Evolutionary conservation across 495 filamentous ascomycete species (phyloP).

Genomic region (Penicillium egyptiacum): DNA sequence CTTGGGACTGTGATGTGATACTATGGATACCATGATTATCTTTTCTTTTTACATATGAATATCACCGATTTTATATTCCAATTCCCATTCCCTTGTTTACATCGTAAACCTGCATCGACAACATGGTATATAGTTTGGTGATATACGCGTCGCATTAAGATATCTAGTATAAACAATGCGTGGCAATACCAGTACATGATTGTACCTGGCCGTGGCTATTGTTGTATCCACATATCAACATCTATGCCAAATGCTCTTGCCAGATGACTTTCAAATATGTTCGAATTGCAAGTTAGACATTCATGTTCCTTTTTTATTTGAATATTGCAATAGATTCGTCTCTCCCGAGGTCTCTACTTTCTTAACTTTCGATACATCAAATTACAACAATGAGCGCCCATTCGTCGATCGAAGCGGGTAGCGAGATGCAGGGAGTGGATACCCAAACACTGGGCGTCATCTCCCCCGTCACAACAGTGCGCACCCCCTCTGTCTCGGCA

Average conservation of each 20-base stretch:
- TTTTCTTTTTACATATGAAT: slow-evolving; percentile 9
- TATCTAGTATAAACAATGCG: neutral
- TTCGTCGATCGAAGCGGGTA: slow-evolving; percentile 26
- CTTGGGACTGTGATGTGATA: slow-evolving; percentile 27
- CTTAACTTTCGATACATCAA: neutral
- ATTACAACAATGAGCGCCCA: slow-evolving; percentile 6
- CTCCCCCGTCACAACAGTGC: slow-evolving; percentile 37
- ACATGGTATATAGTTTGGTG: neutral
- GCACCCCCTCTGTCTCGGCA: slow-evolving; percentile 16
- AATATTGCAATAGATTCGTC: neutral
- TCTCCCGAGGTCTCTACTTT: neutral
- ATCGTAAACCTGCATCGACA: too few relatives aligned
- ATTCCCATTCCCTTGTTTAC: too few relatives aligned
- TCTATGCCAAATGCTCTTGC: neutral
- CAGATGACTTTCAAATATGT: neutral
- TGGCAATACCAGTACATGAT: neutral
- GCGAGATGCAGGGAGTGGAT: slow-evolving; percentile 30
- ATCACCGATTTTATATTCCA: neutral
- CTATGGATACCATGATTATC: slow-evolving; percentile 34
- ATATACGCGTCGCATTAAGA: neutral
- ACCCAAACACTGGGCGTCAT: slow-evolving; percentile 36
- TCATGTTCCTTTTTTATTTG: neutral
- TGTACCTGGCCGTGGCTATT: neutral
- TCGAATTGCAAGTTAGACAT: neutral
- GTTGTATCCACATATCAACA: neutral